Base-by-base conservation (phyloP, 176 grass and related monocot species). In the Phyllostachys edulis region DNA sequence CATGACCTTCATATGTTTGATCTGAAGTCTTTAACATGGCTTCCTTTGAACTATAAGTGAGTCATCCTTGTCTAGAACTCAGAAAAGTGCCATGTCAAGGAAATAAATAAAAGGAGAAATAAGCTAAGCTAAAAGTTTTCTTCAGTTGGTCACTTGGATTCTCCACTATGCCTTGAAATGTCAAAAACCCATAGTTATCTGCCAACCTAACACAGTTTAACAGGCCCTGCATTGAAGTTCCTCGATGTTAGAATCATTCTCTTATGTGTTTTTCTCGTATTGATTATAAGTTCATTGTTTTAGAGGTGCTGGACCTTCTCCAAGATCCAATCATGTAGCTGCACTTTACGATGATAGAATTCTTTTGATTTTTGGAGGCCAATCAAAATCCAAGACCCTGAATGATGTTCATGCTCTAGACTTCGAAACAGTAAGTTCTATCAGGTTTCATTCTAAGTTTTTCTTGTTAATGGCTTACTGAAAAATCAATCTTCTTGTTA, bases 1-100 rank as follows among this genome's bases (percentile, higher is more conserved):
- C 94, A 98, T 78, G 96, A 96, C 68, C 96, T 98, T 84, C 93
- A 95, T 82, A 98, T 98, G 96, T 92, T 98, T 65, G 91, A 98
- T 92, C 81, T 98, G 83, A 96, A 98, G 69, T 94, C 96, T 73
- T 92, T 88, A 61, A 95, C 87, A 37, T 98, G 96, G 96, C 96
- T 98, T 94, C 96, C 93, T 70, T 92, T 98, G 84, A 94, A 91
- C 77, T 94, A 98, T 71, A 98, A 94, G 96, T 98, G 82, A 91
- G 93, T 90, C 44, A 26, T 84, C 82, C 68, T 71, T 80, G 7
- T 50, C 16, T 72, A 27, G 15, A 74, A 80, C 69, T 76, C 54
- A 37, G 41, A 74, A 79, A 23, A 45, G 18, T 71, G 41, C 66
- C 9, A 82, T 77, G 37, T 38, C 34, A 73, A 47, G 67, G 67